Evolutionary conservation across 2,329 filamentous ascomycete genomes (phyloP).

Genomic region (Diaporthe destruens): DNA sequence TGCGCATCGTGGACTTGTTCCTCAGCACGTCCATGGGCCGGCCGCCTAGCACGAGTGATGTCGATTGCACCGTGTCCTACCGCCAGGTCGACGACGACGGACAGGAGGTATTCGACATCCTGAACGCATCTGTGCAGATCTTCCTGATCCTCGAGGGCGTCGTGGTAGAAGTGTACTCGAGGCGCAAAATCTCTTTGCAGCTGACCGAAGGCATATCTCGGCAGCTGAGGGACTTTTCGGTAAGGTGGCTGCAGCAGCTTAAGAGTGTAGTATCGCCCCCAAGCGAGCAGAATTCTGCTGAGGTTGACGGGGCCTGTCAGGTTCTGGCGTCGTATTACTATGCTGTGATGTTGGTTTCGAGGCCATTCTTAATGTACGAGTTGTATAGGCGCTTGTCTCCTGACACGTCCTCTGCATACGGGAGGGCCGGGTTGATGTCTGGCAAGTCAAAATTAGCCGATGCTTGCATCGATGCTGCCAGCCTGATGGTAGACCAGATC

Average conservation of each 20-base stretch:
- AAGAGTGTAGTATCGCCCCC: conserved; percentile 53
- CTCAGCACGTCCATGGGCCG: conserved; percentile 67
- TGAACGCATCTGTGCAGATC: conserved; percentile 66
- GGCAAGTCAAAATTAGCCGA: conserved; percentile 65
- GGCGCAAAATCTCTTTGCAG: conserved; percentile 65
- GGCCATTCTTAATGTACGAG: conserved; percentile 69
- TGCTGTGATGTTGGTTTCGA: conserved; percentile 67
- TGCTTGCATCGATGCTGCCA: conserved; percentile 67
- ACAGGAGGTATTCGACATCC: conserved; percentile 58
- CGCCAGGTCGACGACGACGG: conserved; percentile 52
- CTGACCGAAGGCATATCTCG: conserved; percentile 66
- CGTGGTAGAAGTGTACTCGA: conserved; percentile 65
- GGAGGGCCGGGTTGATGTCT: conserved; percentile 49
- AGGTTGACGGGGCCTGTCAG: conserved; percentile 62
- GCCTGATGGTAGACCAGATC: conserved; percentile 64
- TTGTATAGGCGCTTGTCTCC: conserved; percentile 60
- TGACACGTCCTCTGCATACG: conserved; percentile 41
- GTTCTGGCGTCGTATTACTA: conserved; percentile 68
- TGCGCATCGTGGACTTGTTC: conserved; percentile 65
- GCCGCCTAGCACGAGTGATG: conserved; percentile 65
- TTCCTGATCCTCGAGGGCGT: conserved; percentile 64
- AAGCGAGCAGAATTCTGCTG: conserved; percentile 46
- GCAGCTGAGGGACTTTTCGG: conserved; percentile 65
- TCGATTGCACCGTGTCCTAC: conserved; percentile 67
- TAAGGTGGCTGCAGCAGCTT: conserved; percentile 60